phyloP scores from a whole-genome alignment of 345 rosid species.

The Sonneratia caseolaris region DNA sequence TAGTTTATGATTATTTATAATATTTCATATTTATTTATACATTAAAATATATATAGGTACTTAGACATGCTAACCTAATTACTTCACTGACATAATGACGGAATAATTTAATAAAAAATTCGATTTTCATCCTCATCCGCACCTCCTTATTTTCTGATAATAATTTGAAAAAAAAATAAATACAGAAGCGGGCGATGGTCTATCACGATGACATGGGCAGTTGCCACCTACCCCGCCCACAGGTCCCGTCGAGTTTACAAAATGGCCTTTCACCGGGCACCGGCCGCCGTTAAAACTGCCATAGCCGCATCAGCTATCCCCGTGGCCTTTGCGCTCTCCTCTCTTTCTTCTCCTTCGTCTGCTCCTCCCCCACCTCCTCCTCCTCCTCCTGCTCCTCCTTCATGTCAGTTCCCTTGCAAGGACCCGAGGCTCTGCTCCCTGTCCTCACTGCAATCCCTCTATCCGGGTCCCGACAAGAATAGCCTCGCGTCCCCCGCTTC shows the following conservation, averaged over 20 bases:
- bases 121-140: no score
- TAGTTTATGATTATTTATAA: no score
- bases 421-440: constrained; percentile 16
- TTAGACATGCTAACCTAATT: no score
- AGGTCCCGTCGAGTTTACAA: neutral
- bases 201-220: neutral
- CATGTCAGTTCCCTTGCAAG: constrained; percentile 2
- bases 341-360: constrained; percentile 26
- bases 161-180: no score
- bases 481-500: constrained; percentile 35
- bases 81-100: no score
- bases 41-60: no score
- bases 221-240: neutral
- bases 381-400: constrained; percentile 3
- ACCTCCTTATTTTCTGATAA: no score
- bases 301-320: constrained; percentile 44
- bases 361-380: neutral
- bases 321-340: constrained; percentile 29
- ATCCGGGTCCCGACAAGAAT: constrained; percentile 21
- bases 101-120: no score
- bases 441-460: neutral
- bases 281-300: constrained; percentile 34
- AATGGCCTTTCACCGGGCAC: constrained; percentile 36
- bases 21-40: no score
- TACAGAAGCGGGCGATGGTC: no score